A percentile compares a stretch with the other conserved stretches of the same genome.
These are phyloP conservation scores for Naganishia liquefaciens DNA, from an alignment of 1,284 basidiomycete species.

Conservation along the genomic window DNA sequence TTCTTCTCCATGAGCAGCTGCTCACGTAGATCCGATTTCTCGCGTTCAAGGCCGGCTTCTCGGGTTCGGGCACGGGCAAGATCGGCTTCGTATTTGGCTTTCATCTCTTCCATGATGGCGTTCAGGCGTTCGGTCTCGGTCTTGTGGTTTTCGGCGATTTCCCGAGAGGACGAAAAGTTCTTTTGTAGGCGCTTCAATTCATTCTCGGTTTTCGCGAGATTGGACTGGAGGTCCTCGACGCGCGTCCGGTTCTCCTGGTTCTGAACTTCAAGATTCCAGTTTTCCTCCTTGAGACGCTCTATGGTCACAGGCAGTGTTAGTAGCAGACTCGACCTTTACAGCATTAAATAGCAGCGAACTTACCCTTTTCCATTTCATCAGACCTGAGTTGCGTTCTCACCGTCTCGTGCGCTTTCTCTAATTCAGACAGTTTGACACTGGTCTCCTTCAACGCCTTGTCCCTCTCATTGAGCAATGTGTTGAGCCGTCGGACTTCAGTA, in stretches of 20 bases:
- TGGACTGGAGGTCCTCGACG: conserved; percentile 66
- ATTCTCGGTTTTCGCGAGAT: conserved; percentile 69
- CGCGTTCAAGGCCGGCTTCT: conserved; percentile 80
- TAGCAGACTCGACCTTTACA: too few species aligned
- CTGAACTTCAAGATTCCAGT: conserved; percentile 91
- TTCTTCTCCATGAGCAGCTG: conserved; percentile 71
- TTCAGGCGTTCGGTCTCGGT: conserved; percentile 78
- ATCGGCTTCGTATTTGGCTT: conserved; percentile 86
- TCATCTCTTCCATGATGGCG: conserved; percentile 69
- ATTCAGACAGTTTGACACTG: conserved; percentile 36
- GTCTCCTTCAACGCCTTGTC: conserved; percentile 56
- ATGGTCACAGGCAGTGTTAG: neutral
- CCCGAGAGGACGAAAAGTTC: conserved; percentile 70
- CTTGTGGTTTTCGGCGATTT: conserved; percentile 79
- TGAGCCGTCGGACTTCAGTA: conserved; percentile 31
- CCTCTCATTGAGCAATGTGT: conserved; percentile 58
- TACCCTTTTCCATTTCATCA: conserved; percentile 26
- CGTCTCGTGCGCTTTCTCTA: conserved; percentile 30
- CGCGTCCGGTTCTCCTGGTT: conserved; percentile 82
- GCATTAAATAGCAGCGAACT: neutral
- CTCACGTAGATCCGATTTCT: conserved; percentile 86
- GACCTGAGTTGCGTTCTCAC: conserved; percentile 30
- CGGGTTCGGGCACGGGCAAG: conserved; percentile 85
- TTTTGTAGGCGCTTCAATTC: conserved; percentile 81
- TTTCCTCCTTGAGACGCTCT: conserved; percentile 31